Percentiles rank a stretch among this genome's conserved stretches.
These are phyloP conservation scores for Boletus eberwhitei DNA, from an alignment of 768 basidiomycete genomes.

Conservation along the genomic window DNA sequence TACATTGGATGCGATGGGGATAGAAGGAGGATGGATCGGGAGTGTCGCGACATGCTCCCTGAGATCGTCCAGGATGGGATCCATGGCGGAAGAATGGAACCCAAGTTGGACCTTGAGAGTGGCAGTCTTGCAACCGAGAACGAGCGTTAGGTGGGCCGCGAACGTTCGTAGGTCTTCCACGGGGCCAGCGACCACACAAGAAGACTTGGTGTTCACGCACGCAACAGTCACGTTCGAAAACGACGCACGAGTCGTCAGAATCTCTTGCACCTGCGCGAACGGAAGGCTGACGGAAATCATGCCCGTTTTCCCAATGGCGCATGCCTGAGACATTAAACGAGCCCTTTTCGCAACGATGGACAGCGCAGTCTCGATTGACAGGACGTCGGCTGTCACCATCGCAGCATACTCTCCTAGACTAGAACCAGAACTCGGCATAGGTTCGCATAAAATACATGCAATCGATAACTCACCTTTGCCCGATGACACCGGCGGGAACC, in stretches of 20 bases:
- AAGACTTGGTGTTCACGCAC: conserved; percentile 58
- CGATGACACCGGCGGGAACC: conserved; percentile 55
- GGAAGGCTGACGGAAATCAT: conserved; percentile 58
- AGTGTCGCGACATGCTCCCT: conserved; percentile 36
- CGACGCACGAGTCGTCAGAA: conserved; percentile 31
- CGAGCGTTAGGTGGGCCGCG: conserved; percentile 37
- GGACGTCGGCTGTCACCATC: conserved; percentile 57
- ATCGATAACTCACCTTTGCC: conserved; percentile 57
- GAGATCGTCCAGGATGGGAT: conserved; percentile 51
- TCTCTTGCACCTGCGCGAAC: conserved; percentile 31
- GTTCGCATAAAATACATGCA: not conserved
- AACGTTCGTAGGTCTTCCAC: conserved; percentile 41
- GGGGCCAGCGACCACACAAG: conserved; percentile 61
- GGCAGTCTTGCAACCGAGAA: conserved; percentile 37
- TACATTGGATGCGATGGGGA: conserved; percentile 65
- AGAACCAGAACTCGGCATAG: not conserved
- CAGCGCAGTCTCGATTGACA: conserved; percentile 56
- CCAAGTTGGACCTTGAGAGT: conserved; percentile 56
- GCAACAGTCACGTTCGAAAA: conserved; percentile 47
- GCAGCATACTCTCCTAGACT: conserved; percentile 79
- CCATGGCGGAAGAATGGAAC: conserved; percentile 67
- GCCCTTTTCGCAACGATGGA: conserved; percentile 55
- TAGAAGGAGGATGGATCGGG: conserved; percentile 42
- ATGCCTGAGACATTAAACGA: conserved; percentile 51
- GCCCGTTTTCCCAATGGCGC: conserved; percentile 43